Base-by-base conservation (phyloP, 73 alveolate species). In the Paramecium caudatum region DNA sequence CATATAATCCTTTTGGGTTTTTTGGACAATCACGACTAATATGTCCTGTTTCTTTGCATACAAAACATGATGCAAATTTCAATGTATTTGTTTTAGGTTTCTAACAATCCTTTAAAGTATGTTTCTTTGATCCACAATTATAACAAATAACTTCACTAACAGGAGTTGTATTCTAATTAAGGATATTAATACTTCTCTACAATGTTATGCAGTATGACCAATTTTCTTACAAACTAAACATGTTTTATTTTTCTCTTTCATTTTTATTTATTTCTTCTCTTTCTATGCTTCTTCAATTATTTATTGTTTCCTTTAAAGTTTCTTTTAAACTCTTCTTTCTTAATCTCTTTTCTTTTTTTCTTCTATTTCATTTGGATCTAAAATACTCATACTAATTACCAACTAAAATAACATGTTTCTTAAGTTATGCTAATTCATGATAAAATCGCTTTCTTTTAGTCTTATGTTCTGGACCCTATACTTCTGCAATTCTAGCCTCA, bases 21-120 rank as follows among this genome's bases (percentile, higher is more conserved):
- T 94, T 90, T 19, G 96, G 97, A 36, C 95, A 92, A 82, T 94
- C 94, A 9, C 96, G 93, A 87, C 95, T 88, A 47, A 94, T 94
- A 91, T 94, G 96, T 0, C 96, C 96, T 47, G 90, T 47, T 33
- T 94, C 82, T 82, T 94, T 88, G 32, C 96, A 92, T 80, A 91
- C 91, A 82, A 88, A 94, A 32, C 96, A 94, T 69, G 65, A 63
- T 21, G 97, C 96, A 92, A 81, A 94, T 5, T 94, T 93, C 23
- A 94, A 90, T 82, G 84, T 82, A 49, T 91, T 82, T 82, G 74
- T 91, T 55, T 62, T 83, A 47, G 94, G 94, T 68, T 91, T 92
- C 83, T 81, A 91, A 45, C 97, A 94, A 78, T 94, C 91, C 82
- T 94, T 92, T 32, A 94, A 46, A 27, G 92, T 91, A 69, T 94